Conservation (phyloP, 352 stramenopile species). For the Phytophthora fragariaefolia region DNA sequence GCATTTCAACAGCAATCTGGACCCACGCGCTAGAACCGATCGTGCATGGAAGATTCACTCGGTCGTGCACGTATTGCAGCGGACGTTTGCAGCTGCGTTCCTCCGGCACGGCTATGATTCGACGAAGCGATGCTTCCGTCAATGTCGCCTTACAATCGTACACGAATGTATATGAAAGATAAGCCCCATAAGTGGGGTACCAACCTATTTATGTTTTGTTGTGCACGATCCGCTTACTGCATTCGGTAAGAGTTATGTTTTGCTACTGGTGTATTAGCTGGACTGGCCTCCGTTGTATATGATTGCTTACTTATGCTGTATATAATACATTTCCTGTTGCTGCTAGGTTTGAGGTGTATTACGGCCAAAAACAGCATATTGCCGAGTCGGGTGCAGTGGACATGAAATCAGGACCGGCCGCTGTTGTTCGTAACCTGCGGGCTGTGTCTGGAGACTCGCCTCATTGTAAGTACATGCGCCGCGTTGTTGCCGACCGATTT, state of each 20-base stretch:
- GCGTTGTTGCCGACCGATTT: slow-evolving; percentile 20
- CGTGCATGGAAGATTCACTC: slow-evolving; percentile 13
- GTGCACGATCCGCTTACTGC: slow-evolving; percentile 11
- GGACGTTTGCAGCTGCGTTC: neutral
- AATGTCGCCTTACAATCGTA: slow-evolving; percentile 8
- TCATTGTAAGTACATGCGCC: neutral
- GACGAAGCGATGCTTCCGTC: slow-evolving; percentile 21
- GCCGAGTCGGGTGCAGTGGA: slow-evolving; percentile 3
- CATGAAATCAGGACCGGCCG: slow-evolving; percentile 17
- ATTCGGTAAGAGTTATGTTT: slow-evolving; percentile 4
- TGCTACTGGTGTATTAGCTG: neutral
- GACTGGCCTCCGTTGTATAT: neutral
- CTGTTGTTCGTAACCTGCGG: slow-evolving; percentile 12
- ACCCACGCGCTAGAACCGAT: slow-evolving; percentile 1
- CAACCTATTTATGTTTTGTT: slow-evolving; percentile 18
- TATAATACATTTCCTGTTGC: slow-evolving; percentile 7
- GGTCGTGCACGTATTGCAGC: slow-evolving; percentile 1
- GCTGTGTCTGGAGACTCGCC: neutral
- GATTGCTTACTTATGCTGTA: slow-evolving; percentile 5
- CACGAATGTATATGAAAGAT: slow-evolving; percentile 18
- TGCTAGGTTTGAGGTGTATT: slow-evolving; percentile 14
- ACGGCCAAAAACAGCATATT: slow-evolving; percentile 3
- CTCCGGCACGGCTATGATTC: slow-evolving; percentile 1
- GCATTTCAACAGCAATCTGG: slow-evolving; percentile 21
- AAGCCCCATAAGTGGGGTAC: slow-evolving; percentile 16